A percentile compares a stretch with the other conserved stretches of the same genome.
These are phyloP conservation scores for Tetraselmis chui DNA, from an alignment of 139 green algal species.

Conservation along the genomic window DNA sequence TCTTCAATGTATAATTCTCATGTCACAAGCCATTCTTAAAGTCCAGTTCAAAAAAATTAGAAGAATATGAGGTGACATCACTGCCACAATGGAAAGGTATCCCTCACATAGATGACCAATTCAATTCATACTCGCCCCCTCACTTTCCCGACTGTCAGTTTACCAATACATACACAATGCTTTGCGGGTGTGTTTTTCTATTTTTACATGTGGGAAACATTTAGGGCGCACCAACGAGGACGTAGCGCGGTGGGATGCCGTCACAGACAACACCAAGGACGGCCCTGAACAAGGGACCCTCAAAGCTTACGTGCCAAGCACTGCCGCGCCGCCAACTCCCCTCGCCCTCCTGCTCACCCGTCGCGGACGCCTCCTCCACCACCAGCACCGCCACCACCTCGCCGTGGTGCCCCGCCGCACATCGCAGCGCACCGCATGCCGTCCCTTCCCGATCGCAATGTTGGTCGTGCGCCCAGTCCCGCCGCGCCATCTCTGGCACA, in stretches of 20 bases:
- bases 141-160: too few species aligned
- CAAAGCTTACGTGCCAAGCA: background rate
- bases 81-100: too few species aligned
- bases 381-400: background rate
- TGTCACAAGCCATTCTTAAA: too few species aligned
- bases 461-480: background rate
- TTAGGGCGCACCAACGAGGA: background rate
- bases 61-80: background rate
- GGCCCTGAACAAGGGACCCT: background rate
- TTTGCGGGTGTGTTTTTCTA: background rate
- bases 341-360: too few species aligned
- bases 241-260: background rate
- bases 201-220: background rate
- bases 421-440: background rate
- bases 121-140: too few species aligned
- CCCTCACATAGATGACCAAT: too few species aligned
- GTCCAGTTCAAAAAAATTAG: background rate
- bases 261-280: background rate
- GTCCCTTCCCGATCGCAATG: background rate
- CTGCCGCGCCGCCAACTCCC: too few species aligned
- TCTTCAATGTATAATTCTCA: too few species aligned
- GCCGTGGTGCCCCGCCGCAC: background rate
- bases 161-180: too few species aligned
- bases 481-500: background rate
- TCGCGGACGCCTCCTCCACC: background rate